Evolutionary conservation across 2,329 filamentous ascomycete species (phyloP).

Genomic region (Penicillium sp.): DNA sequence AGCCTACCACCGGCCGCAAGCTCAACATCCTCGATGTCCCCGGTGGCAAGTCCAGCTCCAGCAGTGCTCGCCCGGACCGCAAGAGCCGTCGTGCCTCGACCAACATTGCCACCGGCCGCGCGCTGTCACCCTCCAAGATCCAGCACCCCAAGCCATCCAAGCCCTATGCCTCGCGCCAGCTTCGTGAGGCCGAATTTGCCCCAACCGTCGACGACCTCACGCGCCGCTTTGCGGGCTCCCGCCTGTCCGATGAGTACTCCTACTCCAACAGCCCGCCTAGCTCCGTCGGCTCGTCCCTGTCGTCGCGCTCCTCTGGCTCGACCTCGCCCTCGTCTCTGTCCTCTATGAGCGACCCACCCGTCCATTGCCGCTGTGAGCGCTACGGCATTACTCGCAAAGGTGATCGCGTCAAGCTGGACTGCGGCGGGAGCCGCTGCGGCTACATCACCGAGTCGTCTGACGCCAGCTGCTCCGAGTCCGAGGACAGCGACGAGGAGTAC

Average conservation of each 20-base stretch:
- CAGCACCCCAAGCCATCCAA: conserved; percentile 83
- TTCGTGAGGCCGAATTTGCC: conserved; percentile 76
- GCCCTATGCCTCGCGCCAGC: conserved; percentile 78
- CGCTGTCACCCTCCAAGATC: conserved; percentile 83
- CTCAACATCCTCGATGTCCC: conserved; percentile 96
- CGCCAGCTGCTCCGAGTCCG: conserved; percentile 61
- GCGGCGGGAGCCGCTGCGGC: conserved; percentile 80
- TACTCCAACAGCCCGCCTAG: conserved; percentile 69
- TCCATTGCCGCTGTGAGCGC: conserved; percentile 83
- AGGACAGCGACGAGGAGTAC: conserved; percentile 38
- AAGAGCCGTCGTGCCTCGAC: conserved; percentile 45
- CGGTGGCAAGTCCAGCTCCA: conserved; percentile 44
- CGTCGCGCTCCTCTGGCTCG: conserved; percentile 62
- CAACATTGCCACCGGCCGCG: conserved; percentile 81
- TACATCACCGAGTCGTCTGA: conserved; percentile 61
- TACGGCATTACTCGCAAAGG: conserved; percentile 93
- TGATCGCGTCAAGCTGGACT: conserved; percentile 92
- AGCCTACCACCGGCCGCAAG: conserved; percentile 94
- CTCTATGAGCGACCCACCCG: conserved; percentile 58
- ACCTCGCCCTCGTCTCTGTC: conserved; percentile 53
- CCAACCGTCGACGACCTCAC: conserved; percentile 73
- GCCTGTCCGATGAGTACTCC: conserved; percentile 64
- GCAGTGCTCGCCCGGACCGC: conserved; percentile 24
- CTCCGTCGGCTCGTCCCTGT: conserved; percentile 60
- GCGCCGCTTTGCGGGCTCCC: conserved; percentile 65